Conservation (phyloP, 768 basidiomycete genomes). For the Dentipellis fragilis region DNA sequence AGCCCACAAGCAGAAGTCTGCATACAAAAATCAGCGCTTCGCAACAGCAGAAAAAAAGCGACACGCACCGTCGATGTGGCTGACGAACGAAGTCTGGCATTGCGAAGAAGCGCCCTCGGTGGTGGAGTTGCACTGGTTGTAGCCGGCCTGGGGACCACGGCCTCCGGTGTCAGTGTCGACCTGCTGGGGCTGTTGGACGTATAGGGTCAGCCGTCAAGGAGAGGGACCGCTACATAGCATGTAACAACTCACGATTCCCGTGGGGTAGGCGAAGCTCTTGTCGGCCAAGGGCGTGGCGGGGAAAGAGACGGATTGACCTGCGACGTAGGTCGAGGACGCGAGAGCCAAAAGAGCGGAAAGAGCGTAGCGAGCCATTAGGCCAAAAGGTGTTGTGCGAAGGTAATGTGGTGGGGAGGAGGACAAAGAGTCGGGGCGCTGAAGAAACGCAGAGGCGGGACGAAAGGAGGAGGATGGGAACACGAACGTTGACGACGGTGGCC, state of each 20-base stretch:
- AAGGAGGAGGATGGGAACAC: conserved; percentile 4
- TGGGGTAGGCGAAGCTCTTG: conserved; percentile 17
- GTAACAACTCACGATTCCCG: conserved; percentile 13
- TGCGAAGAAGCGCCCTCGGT: conserved; percentile 50
- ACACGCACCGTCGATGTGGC: conserved; percentile 37
- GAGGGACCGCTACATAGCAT: too few species aligned
- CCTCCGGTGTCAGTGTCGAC: conserved; percentile 30
- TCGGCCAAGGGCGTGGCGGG: conserved; percentile 20
- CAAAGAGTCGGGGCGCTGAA: conserved; percentile 3
- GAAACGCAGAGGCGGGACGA: not conserved
- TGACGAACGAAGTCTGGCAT: conserved; percentile 64
- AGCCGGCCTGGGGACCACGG: conserved; percentile 54
- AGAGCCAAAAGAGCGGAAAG: conserved; percentile 24
- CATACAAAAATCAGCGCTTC: not conserved
- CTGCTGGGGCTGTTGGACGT: conserved; percentile 36
- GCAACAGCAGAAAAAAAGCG: not conserved
- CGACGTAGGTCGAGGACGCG: conserved; percentile 18
- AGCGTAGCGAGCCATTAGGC: conserved; percentile 24
- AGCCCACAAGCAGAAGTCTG: conserved; percentile 68
- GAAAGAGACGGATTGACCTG: conserved; percentile 15
- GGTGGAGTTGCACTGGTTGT: conserved; percentile 59
- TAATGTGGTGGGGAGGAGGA: conserved; percentile 9
- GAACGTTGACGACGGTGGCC: not conserved
- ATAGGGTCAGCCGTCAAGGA: not conserved
- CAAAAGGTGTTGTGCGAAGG: not conserved